These are phyloP conservation scores for Solanum clarkiae DNA, from an alignment of 257 asterid species.

Conservation along the genomic window DNA sequence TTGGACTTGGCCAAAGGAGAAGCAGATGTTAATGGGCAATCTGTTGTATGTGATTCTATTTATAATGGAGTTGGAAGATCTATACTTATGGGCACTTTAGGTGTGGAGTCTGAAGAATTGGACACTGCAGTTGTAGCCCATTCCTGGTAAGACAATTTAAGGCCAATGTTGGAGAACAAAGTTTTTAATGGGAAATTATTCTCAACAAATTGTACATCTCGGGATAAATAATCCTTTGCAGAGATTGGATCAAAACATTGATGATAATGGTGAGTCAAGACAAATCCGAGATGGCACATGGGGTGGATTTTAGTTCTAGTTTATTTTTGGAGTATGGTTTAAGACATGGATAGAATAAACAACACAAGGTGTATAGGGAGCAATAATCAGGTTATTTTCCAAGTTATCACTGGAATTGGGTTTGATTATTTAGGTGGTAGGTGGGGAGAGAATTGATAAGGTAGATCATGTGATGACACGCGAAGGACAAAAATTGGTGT, in stretches of 20 bases:
- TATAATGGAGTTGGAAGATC: neutral
- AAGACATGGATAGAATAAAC: neutral
- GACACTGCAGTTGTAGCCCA: neutral
- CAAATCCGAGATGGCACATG: too few species aligned
- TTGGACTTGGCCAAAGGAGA: neutral
- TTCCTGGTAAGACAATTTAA: neutral
- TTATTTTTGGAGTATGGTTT: too few species aligned
- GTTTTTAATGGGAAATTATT: neutral
- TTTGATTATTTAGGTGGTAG: neutral
- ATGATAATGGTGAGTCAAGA: too few species aligned
- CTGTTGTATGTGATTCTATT: neutral
- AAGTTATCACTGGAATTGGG: neutral
- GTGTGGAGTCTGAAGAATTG: neutral
- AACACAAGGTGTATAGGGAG: neutral
- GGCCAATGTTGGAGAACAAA: neutral
- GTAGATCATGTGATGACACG: too few species aligned
- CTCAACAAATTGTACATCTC: too few species aligned
- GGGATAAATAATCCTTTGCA: too few species aligned
- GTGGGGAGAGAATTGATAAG: neutral
- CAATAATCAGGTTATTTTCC: neutral
- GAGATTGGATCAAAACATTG: too few species aligned
- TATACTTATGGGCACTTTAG: neutral
- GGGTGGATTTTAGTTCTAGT: too few species aligned
- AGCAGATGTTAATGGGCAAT: neutral
- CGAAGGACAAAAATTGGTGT: too few species aligned